Base-by-base conservation (phyloP, 2,329 filamentous ascomycete species). In the Colletotrichum euphorbiae region DNA sequence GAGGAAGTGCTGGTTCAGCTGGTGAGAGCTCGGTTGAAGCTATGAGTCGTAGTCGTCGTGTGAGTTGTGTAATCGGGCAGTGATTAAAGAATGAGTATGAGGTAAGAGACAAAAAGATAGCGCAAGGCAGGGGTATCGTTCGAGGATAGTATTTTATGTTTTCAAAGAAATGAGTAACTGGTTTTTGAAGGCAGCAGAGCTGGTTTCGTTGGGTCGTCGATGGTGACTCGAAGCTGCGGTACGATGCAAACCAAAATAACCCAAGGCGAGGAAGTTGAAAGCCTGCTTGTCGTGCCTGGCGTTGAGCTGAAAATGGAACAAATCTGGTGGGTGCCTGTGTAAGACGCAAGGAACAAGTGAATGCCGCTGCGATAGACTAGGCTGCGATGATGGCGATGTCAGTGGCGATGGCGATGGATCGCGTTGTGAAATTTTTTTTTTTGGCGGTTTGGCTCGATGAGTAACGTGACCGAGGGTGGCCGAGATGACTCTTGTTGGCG, bases 291-390 rank as follows among this genome's bases (percentile, higher is more conserved):
- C 12, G 45, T 48, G 59, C 64, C 40, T 52, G 60, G 65, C 52
- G 46, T 64, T 56, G 65, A 52, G 60, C 36, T 64, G 38, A 64
- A 64, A 58, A 19, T 51, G 52, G 52, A 63, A 52, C 36, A 48
- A 51, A 68, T 58, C 51, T 52, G 62, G 24, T 59, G 58, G 52
- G n/a, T 38, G 40, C 42, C 38, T 56, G 31, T 64, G 70, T 70
- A 72, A 69, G 74, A 78, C 80, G 80, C 80, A 83, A 80, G 82
- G 81, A 80, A 79, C 83, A 84, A 84, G 79, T 82, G 76, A 84
- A 84, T 84, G 82, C 80, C 82, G 81, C 82, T 80, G 80, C 79
- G 77, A 52, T 45, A 45, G 59, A 64, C 65, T 28, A 60, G 55
- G 76, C 21, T 21, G 62, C 73, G 73, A 70, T 61, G 61, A n/a